These are phyloP conservation scores for Ophioceras dolichostomum DNA, from an alignment of 2,329 filamentous ascomycete genomes.

Conservation along the genomic window DNA sequence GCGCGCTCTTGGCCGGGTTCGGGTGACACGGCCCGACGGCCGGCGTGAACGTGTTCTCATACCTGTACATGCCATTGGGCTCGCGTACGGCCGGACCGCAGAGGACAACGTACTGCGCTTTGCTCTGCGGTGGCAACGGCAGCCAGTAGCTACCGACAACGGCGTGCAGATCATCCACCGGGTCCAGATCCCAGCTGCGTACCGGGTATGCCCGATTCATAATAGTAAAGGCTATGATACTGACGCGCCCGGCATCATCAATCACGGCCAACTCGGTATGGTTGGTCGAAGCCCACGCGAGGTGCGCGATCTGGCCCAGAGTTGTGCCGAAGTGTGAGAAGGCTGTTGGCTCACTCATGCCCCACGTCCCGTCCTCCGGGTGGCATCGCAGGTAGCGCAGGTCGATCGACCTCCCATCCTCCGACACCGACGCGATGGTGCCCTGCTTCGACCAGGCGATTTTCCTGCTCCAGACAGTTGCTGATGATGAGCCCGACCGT, in stretches of 20 bases:
- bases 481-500: too few relatives aligned
- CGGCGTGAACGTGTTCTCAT: slow-evolving; percentile 52
- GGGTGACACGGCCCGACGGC: slow-evolving; percentile 65
- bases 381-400: slow-evolving; percentile 61
- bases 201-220: slow-evolving; percentile 59
- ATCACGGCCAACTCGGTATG: slow-evolving; percentile 73
- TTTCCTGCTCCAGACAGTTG: too few relatives aligned
- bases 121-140: slow-evolving; percentile 36
- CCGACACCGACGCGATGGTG: slow-evolving; percentile 69
- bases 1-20: slow-evolving; percentile 54
- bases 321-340: slow-evolving; percentile 50
- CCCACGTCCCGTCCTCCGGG: slow-evolving; percentile 60
- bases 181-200: slow-evolving; percentile 53
- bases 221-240: slow-evolving; percentile 59
- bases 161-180: slow-evolving; percentile 60
- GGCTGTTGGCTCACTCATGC: slow-evolving; percentile 57
- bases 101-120: slow-evolving; percentile 30
- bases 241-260: slow-evolving; percentile 66
- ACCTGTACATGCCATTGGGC: slow-evolving; percentile 48
- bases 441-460: slow-evolving; percentile 84
- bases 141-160: slow-evolving; percentile 86
- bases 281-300: slow-evolving; percentile 65
- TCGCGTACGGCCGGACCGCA: slow-evolving; percentile 54
- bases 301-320: slow-evolving; percentile 59
- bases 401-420: slow-evolving; percentile 58